A percentile compares a stretch with the other conserved stretches of the same genome.
phyloP scores from a whole-genome alignment of 2,329 filamentous ascomycete species.

The Acrocalymma vagum region DNA sequence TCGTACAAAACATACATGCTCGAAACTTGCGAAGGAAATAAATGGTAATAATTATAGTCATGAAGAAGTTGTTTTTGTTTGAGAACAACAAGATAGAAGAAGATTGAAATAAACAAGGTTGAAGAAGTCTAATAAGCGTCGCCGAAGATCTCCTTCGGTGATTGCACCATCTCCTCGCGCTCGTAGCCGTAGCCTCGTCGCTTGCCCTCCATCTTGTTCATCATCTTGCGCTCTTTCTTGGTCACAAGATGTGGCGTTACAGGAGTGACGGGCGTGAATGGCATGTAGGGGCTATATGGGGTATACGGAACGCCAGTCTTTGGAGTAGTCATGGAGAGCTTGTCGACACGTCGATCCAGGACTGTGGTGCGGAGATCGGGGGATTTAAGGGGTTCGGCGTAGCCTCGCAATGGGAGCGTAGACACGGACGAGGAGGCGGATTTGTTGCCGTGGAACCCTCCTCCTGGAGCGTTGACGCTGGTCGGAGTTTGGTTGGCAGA shows the following conservation, averaged over 20 bases:
- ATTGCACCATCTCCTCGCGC: constrained; percentile 46
- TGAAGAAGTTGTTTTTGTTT: no score
- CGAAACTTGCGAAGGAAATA: no score
- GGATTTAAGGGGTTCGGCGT: constrained; percentile 32
- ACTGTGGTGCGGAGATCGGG: constrained; percentile 54
- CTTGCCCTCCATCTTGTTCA: constrained; percentile 70
- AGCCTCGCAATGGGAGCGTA: constrained; percentile 47
- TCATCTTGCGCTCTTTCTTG: constrained; percentile 73
- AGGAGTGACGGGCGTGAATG: constrained; percentile 77
- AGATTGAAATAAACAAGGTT: not conserved
- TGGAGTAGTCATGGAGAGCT: constrained; percentile 55
- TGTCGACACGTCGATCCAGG: constrained; percentile 46
- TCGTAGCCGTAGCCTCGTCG: constrained; percentile 64
- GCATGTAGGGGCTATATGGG: constrained; percentile 82
- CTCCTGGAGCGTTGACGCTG: no score
- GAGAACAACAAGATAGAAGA: no score
- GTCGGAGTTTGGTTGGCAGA: constrained; percentile 18
- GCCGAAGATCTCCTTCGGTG: constrained; percentile 48
- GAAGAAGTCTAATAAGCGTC: constrained; percentile 38
- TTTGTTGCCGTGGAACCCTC: constrained; percentile 6
- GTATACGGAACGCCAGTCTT: constrained; percentile 68
- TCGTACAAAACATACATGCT: no score
- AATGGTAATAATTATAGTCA: no score
- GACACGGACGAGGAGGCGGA: constrained; percentile 22
- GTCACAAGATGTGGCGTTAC: constrained; percentile 80